Conservation (phyloP, 495 filamentous ascomycete species). For the Hypoxylon fragiforme region DNA sequence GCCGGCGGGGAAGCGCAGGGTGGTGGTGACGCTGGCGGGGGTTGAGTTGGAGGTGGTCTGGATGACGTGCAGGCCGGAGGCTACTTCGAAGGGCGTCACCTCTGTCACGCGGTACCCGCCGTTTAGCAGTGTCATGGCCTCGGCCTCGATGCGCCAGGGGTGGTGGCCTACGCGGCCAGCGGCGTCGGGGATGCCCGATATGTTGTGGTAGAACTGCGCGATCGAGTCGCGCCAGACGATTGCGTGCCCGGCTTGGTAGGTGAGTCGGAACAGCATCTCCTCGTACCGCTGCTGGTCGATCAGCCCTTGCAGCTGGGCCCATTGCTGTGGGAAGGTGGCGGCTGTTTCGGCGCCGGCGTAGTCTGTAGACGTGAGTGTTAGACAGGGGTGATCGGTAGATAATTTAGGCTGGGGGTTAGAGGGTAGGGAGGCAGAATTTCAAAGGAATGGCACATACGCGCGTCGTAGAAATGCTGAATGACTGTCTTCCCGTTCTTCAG, state of each 20-base stretch:
- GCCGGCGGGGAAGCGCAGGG: slow-evolving; percentile 52
- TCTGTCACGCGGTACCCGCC: slow-evolving; percentile 55
- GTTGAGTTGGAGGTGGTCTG: slow-evolving; percentile 47
- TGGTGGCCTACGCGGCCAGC: slow-evolving; percentile 58
- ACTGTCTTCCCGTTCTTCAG: slow-evolving; percentile 69
- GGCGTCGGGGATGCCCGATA: slow-evolving; percentile 62
- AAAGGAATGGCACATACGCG: slow-evolving; percentile 32
- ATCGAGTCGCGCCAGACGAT: slow-evolving; percentile 72
- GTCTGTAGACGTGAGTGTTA: slow-evolving; percentile 38
- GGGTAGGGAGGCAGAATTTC: not conserved
- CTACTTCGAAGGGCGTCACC: slow-evolving; percentile 59
- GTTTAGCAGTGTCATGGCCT: slow-evolving; percentile 60
- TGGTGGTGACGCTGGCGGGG: slow-evolving; percentile 52
- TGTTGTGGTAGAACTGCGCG: slow-evolving; percentile 60
- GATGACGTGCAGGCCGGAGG: slow-evolving; percentile 47
- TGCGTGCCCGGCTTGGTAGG: slow-evolving; percentile 69
- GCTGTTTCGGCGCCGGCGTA: slow-evolving; percentile 64
- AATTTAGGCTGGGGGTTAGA: not conserved
- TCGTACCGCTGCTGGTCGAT: slow-evolving; percentile 66
- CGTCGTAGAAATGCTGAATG: slow-evolving; percentile 77
- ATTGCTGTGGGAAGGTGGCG: slow-evolving; percentile 58
- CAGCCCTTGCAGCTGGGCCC: slow-evolving; percentile 57
- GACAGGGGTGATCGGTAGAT: not conserved
- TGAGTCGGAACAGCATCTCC: slow-evolving; percentile 57
- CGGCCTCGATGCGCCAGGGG: slow-evolving; percentile 66